Evolutionary conservation across 2,329 filamentous ascomycete species (phyloP), one percentile per base, ranked within the genome.

Genomic region (Colletotrichum sansevieriae): DNA sequence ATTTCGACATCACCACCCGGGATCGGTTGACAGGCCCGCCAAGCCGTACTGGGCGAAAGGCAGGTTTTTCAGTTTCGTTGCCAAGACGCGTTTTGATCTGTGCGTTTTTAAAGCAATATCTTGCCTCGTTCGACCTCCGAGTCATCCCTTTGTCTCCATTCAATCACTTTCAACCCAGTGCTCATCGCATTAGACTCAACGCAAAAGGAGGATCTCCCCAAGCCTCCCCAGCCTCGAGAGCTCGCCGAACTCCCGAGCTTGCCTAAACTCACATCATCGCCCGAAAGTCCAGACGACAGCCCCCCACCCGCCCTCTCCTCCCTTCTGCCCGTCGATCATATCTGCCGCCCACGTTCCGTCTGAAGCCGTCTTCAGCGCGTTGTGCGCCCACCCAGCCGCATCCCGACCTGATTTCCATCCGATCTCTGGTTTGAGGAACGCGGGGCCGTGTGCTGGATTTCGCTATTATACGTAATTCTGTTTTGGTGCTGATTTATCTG

Each of bases 401-500:
- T 64, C 39, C 52, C 60, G 65, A 44, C 15, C 52, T 58, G 52
- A 13, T 20, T 15, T 64, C 47, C 65, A 68, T 68, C 65, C 52
- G 44, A 68, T 64, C 44, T 58, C 41, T n/a, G 37, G 56, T 59
- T 39, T 52, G 44, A 37, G 12, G 29, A 29, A 41, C 41, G 4
- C 37, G 6, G 2, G 12, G 22, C 11, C 7, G n/a, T 8, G 11
- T 8, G 47, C 22, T 25, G 9, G 18, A n/a, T 20, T 18, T 52
- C 12, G 13, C 20, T 18, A 35, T 52, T 29, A 29, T 52, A 33
- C 49, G 49, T n/a, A 52, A 52, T 25, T n/a, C 33, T 52, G 4
- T 35, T 5, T 52, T 52, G 1, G 11, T 52, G 49, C 49, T n/a
- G 49, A 35, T 35, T 15, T 10, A 11, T 52, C 15, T n/a, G 49